Base-by-base conservation (phyloP, 208 protist species). In the Trypanosoma theileri region DNA sequence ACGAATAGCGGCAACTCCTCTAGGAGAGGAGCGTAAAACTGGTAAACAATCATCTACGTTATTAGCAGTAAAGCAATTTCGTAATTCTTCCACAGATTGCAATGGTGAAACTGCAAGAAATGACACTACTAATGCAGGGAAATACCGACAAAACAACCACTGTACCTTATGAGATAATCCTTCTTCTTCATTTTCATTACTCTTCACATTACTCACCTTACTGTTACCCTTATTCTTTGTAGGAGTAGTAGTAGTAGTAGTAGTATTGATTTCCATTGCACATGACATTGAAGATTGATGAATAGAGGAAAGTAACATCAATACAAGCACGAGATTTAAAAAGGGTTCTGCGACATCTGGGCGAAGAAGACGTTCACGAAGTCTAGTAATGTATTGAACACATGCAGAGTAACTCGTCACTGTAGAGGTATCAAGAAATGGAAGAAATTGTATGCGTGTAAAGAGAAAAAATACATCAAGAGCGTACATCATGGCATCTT, bases 401-500 rank as follows among this genome's bases (percentile, higher is more conserved):
- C 69, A 74, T 21, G 69, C 55, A 16, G 69, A 74, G 28, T 68
- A 68, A 22, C 59, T 68, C 0, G 55, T 42, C 7, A 53, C 60
- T 26, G 60, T 40, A 24, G 59, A 44, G 8, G 2, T 21, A 44
- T 74, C 54, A 16, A 68, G 52, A 57, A 63, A 62, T 21, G 26
- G 69, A 60, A 74, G 69, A 55, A 74, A 68, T 50, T 74, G 69
- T 21, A 66, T 31, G 6, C 69, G 59, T 24, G 53, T 68, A 45
- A 74, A 74, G 53, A 74, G 45, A 56, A 63, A 74, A 68, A 68
- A 68, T 46, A 74, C 57, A 50, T 74, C 60, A 28, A 74, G 28
- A n/a, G 42, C 21, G 35, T 68, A 74, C 12, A n/a, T 26, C 51
- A 74, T 45, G 22, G 60, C 69, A n/a, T 56, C 42, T 16, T 44